Conservation (phyloP, 192 early-diverging fungal genomes). For the Coemansia sp. region DNA sequence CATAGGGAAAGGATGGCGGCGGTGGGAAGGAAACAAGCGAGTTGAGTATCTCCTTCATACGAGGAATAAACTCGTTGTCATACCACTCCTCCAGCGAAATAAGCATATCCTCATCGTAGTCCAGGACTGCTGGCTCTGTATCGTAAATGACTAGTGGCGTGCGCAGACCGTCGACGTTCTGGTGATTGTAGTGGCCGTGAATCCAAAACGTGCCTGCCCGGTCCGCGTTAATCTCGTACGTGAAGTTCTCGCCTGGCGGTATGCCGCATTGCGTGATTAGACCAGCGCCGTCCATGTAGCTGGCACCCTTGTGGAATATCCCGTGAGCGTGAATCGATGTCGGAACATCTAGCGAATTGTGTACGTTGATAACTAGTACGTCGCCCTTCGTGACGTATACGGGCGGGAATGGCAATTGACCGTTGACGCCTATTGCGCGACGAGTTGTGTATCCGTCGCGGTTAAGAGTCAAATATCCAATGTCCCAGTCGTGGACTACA, state of each 20-base stretch:
- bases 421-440: slow-evolving; percentile 63
- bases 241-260: slow-evolving; percentile 60
- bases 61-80: slow-evolving; percentile 26
- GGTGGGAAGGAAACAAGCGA: slow-evolving; percentile 58
- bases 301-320: slow-evolving; percentile 66
- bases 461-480: slow-evolving; percentile 59
- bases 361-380: slow-evolving; percentile 22
- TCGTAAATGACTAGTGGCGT: slow-evolving; percentile 66
- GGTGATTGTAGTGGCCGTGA: slow-evolving; percentile 64
- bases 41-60: slow-evolving; percentile 41
- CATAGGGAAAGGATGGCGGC: slow-evolving; percentile 60
- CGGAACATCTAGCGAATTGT: slow-evolving; percentile 54
- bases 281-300: slow-evolving; percentile 64
- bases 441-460: slow-evolving; percentile 61
- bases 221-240: slow-evolving; percentile 60
- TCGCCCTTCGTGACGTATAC: slow-evolving; percentile 15
- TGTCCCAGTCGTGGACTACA: slow-evolving; percentile 55
- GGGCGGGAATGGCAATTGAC: slow-evolving; percentile 51
- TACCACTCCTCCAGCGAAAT: slow-evolving; percentile 67
- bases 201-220: slow-evolving; percentile 76
- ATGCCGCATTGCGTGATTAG: slow-evolving; percentile 73
- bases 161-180: slow-evolving; percentile 77
- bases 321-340: slow-evolving; percentile 74
- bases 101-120: slow-evolving; percentile 65
- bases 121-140: slow-evolving; percentile 44